Percentiles rank a stretch among this genome's conserved stretches.
These are phyloP conservation scores for Aphanomyces cochlioides DNA, from an alignment of 352 stramenopile species.

Conservation along the genomic window DNA sequence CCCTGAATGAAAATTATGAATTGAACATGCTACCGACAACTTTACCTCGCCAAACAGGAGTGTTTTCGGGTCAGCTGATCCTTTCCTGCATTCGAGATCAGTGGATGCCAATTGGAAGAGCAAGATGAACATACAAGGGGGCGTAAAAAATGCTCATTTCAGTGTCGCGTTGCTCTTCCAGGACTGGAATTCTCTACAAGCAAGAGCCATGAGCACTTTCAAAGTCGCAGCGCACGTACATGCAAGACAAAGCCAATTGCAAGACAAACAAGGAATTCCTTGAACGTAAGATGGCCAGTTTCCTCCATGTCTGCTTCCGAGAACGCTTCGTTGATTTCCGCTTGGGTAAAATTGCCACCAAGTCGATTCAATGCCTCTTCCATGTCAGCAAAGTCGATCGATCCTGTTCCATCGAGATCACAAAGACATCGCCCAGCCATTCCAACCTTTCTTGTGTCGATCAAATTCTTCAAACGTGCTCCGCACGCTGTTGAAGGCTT, in stretches of 20 bases:
- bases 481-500: conserved; percentile 76
- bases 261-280: conserved; percentile 85
- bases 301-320: conserved; percentile 82
- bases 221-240: conserved; percentile 32
- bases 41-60: conserved; percentile 68
- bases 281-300: conserved; percentile 75
- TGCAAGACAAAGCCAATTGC: conserved; percentile 84
- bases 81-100: conserved; percentile 5
- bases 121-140: conserved; percentile 45
- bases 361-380: conserved; percentile 71
- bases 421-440: not conserved
- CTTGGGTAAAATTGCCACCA: conserved; percentile 62
- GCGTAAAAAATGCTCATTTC: conserved; percentile 81
- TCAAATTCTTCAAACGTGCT: conserved; percentile 66
- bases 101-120: not conserved
- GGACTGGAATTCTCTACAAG: conserved; percentile 69
- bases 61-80: conserved; percentile 28
- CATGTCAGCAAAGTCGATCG: conserved; percentile 73
- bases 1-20: conserved; percentile 37
- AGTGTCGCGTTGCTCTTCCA: conserved; percentile 38
- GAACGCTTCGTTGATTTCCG: conserved; percentile 71
- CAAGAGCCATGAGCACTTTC: no score
- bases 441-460: conserved; percentile 47
- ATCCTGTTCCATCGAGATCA: conserved; percentile 32
- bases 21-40: not conserved